Base-by-base conservation (phyloP, 2,329 filamentous ascomycete genomes). In the Albophoma yamanashiensis region DNA sequence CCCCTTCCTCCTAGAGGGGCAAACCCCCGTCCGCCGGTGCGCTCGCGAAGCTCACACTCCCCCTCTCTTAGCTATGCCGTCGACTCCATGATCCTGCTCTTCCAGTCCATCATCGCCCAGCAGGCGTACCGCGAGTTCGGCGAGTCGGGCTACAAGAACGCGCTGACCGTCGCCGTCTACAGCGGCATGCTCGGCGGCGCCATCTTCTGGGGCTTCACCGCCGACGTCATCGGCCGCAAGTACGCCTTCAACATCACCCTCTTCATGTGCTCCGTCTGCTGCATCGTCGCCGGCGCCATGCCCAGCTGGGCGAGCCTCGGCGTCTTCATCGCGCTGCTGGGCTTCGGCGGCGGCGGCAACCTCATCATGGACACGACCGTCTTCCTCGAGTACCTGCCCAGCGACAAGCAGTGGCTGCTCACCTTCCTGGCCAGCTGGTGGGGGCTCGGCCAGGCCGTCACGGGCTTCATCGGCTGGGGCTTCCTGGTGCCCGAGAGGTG, bases 201-300 rank as follows among this genome's bases (percentile, higher is more conserved):
- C 20, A 68, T 89, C 34, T 89, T 89, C 72, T 90, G 87, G 86
- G 87, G 87, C 2, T 71, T 88, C 38, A 79, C 78, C 3, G 86
- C 85, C 27, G 87, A 90, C 66, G 79, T 89, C 40, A 85, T 89
- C 62, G 87, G 87, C 7, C 79, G 87, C 52, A 82, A 82, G 63
- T 83, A 82, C 64, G 87, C 87, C 6, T 91, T 90, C 74, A 89
- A 89, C 66, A 73, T 83, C 27, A 85, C 83, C 2, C 75, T 89
- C 14, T 79, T 89, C 65, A 76, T 89, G 60, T 86, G 82, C 66
- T 81, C 83, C 4, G 69, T 83, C n/a, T 67, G 66, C 64, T 76
- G 75, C 38, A 82, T 89, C 59, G 74, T 88, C 0, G 87, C 86
- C 0, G 89, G 87, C 4, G 84, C 82, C 1, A 80, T 83, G 61